These are phyloP conservation scores for Pleurotus platypus DNA, from an alignment of 768 basidiomycete species.

Conservation along the genomic window DNA sequence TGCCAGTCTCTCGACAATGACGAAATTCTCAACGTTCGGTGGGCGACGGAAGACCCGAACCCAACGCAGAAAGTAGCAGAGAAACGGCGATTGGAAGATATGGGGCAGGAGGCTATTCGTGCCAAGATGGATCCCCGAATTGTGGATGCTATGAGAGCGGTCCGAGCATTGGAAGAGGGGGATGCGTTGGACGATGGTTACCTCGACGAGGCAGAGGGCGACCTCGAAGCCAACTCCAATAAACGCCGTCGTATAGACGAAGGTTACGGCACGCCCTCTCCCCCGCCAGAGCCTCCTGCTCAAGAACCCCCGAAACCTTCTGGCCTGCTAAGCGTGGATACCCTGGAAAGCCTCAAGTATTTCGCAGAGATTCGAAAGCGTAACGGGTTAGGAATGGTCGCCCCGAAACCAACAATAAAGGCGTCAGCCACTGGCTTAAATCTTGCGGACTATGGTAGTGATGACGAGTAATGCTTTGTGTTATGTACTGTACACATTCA, in stretches of 20 bases:
- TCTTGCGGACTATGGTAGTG: conserved; percentile 78
- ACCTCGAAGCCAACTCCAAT: conserved; percentile 31
- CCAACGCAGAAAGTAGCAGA: conserved; percentile 86
- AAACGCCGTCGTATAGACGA: conserved; percentile 30
- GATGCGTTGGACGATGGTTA: conserved; percentile 35
- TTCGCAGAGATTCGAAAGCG: conserved; percentile 84
- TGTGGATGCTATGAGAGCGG: conserved; percentile 82
- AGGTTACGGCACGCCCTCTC: conserved; percentile 17
- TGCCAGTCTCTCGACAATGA: conserved; percentile 97
- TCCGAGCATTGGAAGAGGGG: conserved; percentile 89
- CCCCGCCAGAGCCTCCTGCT: conserved; percentile 20
- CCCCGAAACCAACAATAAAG: conserved; percentile 24
- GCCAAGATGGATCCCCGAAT: conserved; percentile 84
- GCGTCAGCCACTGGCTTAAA: conserved; percentile 43
- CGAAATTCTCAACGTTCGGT: conserved; percentile 96
- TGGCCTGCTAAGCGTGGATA: conserved; percentile 78
- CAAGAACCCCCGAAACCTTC: conserved; percentile 32
- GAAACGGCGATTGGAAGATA: conserved; percentile 75
- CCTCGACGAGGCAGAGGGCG: conserved; percentile 25
- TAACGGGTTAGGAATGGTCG: conserved; percentile 39
- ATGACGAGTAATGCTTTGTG: conserved; percentile 37
- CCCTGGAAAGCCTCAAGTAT: conserved; percentile 86
- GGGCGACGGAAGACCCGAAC: conserved; percentile 99
- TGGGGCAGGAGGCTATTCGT: conserved; percentile 84
- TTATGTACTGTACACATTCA: conserved; percentile 12